phyloP scores from a whole-genome alignment of 352 stramenopile genomes.

The Phytophthora fragariaefolia region DNA sequence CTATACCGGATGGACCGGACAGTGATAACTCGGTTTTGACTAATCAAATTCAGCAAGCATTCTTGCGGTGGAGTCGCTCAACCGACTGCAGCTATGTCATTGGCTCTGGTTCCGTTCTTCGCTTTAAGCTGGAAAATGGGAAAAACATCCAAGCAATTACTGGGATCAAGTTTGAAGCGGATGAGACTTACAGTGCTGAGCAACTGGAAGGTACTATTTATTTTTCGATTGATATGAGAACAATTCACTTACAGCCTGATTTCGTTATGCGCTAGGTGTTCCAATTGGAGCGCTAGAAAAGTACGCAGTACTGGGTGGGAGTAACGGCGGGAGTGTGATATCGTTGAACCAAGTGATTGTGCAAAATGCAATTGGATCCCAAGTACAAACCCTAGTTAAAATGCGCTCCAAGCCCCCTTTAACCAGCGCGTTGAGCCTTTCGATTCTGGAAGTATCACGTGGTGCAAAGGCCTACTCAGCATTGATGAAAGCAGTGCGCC shows the following conservation, averaged over 20 bases:
- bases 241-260: no score
- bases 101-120: conserved; percentile 45
- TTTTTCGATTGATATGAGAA: not conserved
- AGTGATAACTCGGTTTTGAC: conserved; percentile 5
- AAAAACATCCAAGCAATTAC: conserved; percentile 35
- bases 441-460: conserved; percentile 47
- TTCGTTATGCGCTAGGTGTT: conserved; percentile 43
- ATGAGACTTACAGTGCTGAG: conserved; percentile 46
- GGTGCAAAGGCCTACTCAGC: conserved; percentile 51
- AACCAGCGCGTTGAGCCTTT: conserved; percentile 30
- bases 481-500: conserved; percentile 52
- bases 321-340: conserved; percentile 35
- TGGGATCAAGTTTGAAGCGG: conserved; percentile 52
- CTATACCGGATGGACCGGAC: conserved; percentile 17
- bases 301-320: conserved; percentile 58
- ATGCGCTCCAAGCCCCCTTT: conserved; percentile 9
- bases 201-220: conserved; percentile 55
- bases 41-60: conserved; percentile 38
- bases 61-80: conserved; percentile 40
- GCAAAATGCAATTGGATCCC: conserved; percentile 29
- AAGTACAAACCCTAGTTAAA: conserved; percentile 37
- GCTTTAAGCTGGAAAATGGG: conserved; percentile 19
- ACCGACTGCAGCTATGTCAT: conserved; percentile 26
- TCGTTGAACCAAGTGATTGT: conserved; percentile 42
- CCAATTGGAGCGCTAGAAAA: conserved; percentile 63